These are phyloP conservation scores for Nyssa sinensis DNA, from an alignment of 148 eudicot genomes.

Conservation along the genomic window DNA sequence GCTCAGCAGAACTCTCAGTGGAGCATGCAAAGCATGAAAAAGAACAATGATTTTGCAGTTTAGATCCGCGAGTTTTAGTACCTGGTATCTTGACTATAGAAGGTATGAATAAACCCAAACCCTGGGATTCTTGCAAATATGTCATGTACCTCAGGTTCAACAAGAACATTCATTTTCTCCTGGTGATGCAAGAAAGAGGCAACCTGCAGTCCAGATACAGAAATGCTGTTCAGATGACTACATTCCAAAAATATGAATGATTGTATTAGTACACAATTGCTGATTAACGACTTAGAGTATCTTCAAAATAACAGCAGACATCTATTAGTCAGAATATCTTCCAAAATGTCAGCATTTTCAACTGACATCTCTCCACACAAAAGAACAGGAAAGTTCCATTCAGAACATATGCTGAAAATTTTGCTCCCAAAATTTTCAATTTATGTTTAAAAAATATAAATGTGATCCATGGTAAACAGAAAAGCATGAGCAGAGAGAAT, in stretches of 20 bases:
- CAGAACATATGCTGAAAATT: neutral
- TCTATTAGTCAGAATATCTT: neutral
- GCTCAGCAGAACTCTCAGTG: neutral
- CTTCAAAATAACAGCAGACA: neutral
- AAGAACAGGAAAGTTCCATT: neutral
- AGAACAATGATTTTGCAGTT: neutral
- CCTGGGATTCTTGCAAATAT: conserved; percentile 96
- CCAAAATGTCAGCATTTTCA: neutral
- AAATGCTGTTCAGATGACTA: neutral
- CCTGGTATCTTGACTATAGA: conserved; percentile 97
- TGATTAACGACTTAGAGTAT: neutral
- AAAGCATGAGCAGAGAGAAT: neutral
- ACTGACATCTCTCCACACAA: neutral
- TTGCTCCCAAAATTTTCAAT: too few relatives aligned
- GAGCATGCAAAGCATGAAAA: neutral
- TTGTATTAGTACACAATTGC: neutral
- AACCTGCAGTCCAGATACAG: conserved; percentile 49
- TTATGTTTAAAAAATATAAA: too few relatives aligned
- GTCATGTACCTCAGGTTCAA: conserved; percentile 97
- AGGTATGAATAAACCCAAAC: conserved; percentile 96
- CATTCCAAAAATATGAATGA: neutral
- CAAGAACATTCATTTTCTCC: conserved; percentile 94
- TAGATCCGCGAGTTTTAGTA: conserved; percentile 19
- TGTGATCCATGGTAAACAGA: neutral
- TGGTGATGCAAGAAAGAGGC: conserved; percentile 82